Evolutionary conservation across 768 basidiomycete genomes (phyloP).

Genomic region (Dictyophora rubrovolvata): DNA sequence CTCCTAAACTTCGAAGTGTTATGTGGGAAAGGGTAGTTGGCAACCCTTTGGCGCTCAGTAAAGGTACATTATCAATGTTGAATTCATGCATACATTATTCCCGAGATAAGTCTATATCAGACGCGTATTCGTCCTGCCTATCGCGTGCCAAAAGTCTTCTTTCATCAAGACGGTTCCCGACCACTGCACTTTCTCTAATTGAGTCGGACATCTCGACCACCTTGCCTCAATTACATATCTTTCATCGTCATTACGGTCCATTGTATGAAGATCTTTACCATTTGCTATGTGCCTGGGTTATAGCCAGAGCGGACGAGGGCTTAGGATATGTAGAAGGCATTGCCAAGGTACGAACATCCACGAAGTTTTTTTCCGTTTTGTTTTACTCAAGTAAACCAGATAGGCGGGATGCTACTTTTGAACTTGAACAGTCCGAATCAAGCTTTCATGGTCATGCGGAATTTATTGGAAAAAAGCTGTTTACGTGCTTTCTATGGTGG

Average conservation of each 20-base stretch:
- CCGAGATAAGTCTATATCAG: conserved; percentile 26
- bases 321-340: conserved; percentile 62
- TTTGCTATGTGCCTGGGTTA: conserved; percentile 80
- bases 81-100: background rate
- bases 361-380: background rate
- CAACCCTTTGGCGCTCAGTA: conserved; percentile 70
- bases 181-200: conserved; percentile 47
- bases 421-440: conserved; percentile 63
- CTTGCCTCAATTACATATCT: conserved; percentile 71
- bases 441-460: conserved; percentile 76
- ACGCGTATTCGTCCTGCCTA: conserved; percentile 61
- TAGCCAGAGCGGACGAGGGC: conserved; percentile 74
- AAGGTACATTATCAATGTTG: conserved; percentile 39
- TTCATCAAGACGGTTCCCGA: conserved; percentile 54
- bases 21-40: conserved; percentile 86
- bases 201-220: conserved; percentile 69
- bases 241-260: conserved; percentile 65
- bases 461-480: conserved; percentile 77
- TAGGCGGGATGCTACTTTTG: conserved; percentile 80
- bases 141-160: conserved; percentile 67
- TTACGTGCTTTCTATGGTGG: conserved; percentile 79
- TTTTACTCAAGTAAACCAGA: conserved; percentile 19
- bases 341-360: conserved; percentile 29
- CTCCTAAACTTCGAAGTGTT: conserved; percentile 63
- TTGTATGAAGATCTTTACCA: conserved; percentile 76